Conservation (phyloP, 768 basidiomycete species). For the Glaciozyma martinii region DNA sequence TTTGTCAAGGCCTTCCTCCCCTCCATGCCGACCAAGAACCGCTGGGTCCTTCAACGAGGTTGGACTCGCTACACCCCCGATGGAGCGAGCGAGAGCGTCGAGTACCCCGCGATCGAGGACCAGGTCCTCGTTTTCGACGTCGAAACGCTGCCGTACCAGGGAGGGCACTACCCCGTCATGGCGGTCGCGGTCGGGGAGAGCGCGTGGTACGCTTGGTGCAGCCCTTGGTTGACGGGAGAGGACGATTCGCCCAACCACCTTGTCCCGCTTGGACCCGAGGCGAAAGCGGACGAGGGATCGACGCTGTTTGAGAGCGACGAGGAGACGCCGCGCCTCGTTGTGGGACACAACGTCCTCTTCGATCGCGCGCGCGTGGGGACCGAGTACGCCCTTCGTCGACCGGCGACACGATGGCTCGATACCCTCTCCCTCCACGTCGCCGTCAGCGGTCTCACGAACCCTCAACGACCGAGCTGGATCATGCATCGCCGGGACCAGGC, state of each 20-base stretch:
- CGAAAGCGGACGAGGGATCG: slow-evolving; percentile 9
- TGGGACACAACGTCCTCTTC: slow-evolving; percentile 93
- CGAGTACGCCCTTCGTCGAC: slow-evolving; percentile 65
- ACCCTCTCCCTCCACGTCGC: slow-evolving; percentile 94
- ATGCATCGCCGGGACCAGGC: slow-evolving; percentile 56
- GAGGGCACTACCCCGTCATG: slow-evolving; percentile 67
- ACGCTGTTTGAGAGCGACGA: slow-evolving; percentile 38
- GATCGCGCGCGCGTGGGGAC: slow-evolving; percentile 74
- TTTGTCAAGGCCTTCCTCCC: slow-evolving; percentile 54
- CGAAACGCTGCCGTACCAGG: slow-evolving; percentile 77
- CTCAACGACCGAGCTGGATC: slow-evolving; percentile 89
- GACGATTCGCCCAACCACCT: slow-evolving; percentile 54
- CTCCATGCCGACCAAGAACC: slow-evolving; percentile 47
- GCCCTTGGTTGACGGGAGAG: slow-evolving; percentile 74
- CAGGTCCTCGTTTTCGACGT: slow-evolving; percentile 78
- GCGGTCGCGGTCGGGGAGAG: slow-evolving; percentile 74
- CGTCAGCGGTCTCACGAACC: slow-evolving; percentile 84
- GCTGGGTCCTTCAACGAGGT: slow-evolving; percentile 53
- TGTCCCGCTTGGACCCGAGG: slow-evolving; percentile 48
- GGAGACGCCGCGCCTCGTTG: slow-evolving; percentile 52
- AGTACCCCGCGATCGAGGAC: slow-evolving; percentile 51
- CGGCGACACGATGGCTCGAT: slow-evolving; percentile 73
- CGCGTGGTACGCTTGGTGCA: slow-evolving; percentile 94
- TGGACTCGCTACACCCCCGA: slow-evolving; percentile 85
- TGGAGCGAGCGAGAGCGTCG: slow-evolving; percentile 65